phyloP scores from a whole-genome alignment of 129 eudicot species.

The Erigeron canadensis region DNA sequence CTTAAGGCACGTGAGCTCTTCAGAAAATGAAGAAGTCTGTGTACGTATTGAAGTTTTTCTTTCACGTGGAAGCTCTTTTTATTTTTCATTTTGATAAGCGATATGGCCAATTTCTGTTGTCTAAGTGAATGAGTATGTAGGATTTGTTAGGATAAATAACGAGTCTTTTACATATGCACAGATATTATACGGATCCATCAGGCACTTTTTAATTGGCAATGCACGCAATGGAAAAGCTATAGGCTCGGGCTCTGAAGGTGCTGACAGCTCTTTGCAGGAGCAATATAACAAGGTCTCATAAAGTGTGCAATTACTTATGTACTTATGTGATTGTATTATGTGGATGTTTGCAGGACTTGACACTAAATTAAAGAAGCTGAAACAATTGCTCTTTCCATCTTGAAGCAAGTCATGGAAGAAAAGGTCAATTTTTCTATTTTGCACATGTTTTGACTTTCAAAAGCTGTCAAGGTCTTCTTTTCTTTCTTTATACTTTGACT shows the following conservation, averaged over 20 bases:
- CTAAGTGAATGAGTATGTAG: not conserved
- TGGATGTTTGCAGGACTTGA: slow-evolving; percentile 55
- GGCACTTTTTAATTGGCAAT: slow-evolving; percentile 99
- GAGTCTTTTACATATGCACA: slow-evolving; percentile 30
- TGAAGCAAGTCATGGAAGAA: slow-evolving; percentile 99
- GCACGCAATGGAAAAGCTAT: slow-evolving; percentile 96
- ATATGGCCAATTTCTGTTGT: too few relatives aligned
- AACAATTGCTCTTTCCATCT: slow-evolving; percentile 89
- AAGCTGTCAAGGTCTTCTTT: too few relatives aligned
- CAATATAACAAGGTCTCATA: slow-evolving; percentile 74
- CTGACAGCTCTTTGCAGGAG: slow-evolving; percentile 99
- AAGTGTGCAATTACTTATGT: not conserved
- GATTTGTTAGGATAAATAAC: slow-evolving; percentile 8
- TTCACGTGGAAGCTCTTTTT: too few relatives aligned
- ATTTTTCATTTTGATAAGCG: too few relatives aligned
- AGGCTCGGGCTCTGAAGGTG: slow-evolving; percentile 99
- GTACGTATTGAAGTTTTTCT: not conserved
- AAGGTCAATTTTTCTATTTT: slow-evolving; percentile 52
- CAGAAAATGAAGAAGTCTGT: not conserved
- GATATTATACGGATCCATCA: slow-evolving; percentile 98
- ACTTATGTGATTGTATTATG: slow-evolving; percentile 1
- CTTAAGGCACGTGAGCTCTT: not conserved
- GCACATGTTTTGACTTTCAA: not conserved
- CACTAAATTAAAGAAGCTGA: slow-evolving; percentile 92
- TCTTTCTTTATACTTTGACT: too few relatives aligned